phyloP scores from a whole-genome alignment of 148 eudicot genomes.

The Suaeda aralocaspica region DNA sequence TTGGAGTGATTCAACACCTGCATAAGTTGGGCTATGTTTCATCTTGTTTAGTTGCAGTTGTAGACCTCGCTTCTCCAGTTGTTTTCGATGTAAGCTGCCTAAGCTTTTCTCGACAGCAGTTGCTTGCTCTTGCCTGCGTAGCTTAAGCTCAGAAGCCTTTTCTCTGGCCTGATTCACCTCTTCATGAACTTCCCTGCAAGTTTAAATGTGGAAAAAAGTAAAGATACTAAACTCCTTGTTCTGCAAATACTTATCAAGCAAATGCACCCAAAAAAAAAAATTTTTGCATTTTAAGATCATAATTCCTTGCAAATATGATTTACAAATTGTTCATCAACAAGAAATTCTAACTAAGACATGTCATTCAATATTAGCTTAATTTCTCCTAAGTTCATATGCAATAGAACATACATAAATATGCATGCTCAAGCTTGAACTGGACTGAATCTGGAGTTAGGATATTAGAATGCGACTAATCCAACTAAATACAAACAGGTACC shows the following conservation, averaged over 20 bases:
- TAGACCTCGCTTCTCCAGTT: conserved; percentile 76
- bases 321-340: background rate
- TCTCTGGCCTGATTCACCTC: conserved; percentile 87
- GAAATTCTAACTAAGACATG: background rate
- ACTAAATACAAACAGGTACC: background rate
- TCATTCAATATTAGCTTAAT: background rate
- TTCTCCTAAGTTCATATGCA: no score
- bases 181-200: conserved; percentile 87
- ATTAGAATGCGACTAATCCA: background rate
- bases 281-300: background rate
- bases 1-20: background rate
- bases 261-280: background rate
- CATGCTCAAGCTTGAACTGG: background rate
- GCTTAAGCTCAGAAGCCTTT: conserved; percentile 64
- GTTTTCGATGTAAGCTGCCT: conserved; percentile 77
- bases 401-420: background rate
- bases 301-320: background rate
- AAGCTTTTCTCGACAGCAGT: conserved; percentile 74
- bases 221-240: background rate
- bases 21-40: conserved; percentile 26
- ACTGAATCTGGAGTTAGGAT: background rate
- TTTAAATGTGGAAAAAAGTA: background rate
- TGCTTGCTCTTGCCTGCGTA: conserved; percentile 71
- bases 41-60: conserved; percentile 38
- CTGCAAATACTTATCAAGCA: no score